A percentile compares a stretch with the other conserved stretches of the same genome.
Evolutionary conservation across 73 alveolate genomes (phyloP).

Genomic region (Paramecium sexaurelia): DNA sequence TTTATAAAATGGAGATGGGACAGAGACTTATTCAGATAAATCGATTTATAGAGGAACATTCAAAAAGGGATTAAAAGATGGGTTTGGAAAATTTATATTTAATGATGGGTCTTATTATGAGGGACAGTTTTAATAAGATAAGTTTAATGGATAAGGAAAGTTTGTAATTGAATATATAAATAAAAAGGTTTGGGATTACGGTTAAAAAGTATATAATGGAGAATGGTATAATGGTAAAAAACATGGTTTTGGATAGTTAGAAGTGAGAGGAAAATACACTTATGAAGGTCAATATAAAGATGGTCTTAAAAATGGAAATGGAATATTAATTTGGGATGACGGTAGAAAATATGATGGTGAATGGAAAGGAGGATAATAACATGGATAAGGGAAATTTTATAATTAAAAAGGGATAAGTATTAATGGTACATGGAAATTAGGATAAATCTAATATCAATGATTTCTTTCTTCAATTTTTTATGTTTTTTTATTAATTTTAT

Average conservation of each 20-base stretch:
- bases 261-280: not conserved
- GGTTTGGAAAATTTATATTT: not conserved
- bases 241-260: not conserved
- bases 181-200: not conserved
- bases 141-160: slow-evolving; percentile 1
- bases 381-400: slow-evolving; percentile 57
- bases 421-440: not conserved
- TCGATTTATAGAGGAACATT: not conserved
- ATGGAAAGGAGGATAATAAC: slow-evolving; percentile 52
- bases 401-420: slow-evolving; percentile 18
- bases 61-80: not conserved
- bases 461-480: not conserved
- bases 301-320: not conserved
- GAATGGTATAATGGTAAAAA: not conserved
- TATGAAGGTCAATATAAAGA: not conserved
- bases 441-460: not conserved
- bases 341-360: slow-evolving; percentile 79
- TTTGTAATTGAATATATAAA: not conserved
- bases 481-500: not conserved
- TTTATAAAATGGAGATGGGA: slow-evolving; percentile 6
- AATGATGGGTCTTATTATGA: not conserved
- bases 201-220: not conserved
- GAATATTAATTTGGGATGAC: slow-evolving; percentile 54
- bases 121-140: not conserved
- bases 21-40: not conserved